Conservation (phyloP, 2,329 filamentous ascomycete genomes). For the Emergomyces pasteurianus region DNA sequence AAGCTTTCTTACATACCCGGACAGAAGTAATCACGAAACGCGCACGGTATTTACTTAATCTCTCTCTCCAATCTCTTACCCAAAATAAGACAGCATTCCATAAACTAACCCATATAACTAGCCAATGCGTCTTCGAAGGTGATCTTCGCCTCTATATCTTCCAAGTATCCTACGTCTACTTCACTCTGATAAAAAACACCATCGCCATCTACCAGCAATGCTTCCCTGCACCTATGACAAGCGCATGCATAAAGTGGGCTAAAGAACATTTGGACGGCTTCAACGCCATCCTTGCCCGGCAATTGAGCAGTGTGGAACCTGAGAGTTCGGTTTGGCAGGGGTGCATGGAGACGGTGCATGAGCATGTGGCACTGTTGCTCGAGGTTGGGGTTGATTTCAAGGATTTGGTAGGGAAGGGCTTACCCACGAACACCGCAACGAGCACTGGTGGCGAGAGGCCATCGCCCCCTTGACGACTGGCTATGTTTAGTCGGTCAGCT, state of each 20-base stretch:
- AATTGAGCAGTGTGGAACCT: slow-evolving; percentile 73
- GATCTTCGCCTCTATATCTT: slow-evolving; percentile 88
- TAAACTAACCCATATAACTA: slow-evolving; percentile 27
- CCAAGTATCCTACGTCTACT: slow-evolving; percentile 91
- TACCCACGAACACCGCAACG: neutral
- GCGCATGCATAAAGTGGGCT: slow-evolving; percentile 95
- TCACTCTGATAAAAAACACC: slow-evolving; percentile 87
- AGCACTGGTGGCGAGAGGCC: neutral
- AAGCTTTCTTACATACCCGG: slow-evolving; percentile 72
- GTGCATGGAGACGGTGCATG: slow-evolving; percentile 70
- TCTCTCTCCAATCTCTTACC: neutral
- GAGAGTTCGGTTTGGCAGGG: slow-evolving; percentile 66
- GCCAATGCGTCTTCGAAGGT: slow-evolving; percentile 90
- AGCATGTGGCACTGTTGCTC: slow-evolving; percentile 65
- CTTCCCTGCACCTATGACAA: slow-evolving; percentile 79
- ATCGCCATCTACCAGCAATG: slow-evolving; percentile 77
- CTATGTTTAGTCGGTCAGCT: neutral
- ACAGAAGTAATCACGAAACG: slow-evolving; percentile 68
- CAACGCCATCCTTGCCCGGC: slow-evolving; percentile 67
- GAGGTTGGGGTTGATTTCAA: slow-evolving; percentile 86
- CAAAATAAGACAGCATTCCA: neutral
- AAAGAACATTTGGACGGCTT: slow-evolving; percentile 89
- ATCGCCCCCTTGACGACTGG: neutral
- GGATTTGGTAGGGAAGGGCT: slow-evolving; percentile 49
- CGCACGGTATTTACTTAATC: slow-evolving; percentile 50